phyloP scores from a whole-genome alignment of 768 basidiomycete genomes.

The Collybia mongolica region DNA sequence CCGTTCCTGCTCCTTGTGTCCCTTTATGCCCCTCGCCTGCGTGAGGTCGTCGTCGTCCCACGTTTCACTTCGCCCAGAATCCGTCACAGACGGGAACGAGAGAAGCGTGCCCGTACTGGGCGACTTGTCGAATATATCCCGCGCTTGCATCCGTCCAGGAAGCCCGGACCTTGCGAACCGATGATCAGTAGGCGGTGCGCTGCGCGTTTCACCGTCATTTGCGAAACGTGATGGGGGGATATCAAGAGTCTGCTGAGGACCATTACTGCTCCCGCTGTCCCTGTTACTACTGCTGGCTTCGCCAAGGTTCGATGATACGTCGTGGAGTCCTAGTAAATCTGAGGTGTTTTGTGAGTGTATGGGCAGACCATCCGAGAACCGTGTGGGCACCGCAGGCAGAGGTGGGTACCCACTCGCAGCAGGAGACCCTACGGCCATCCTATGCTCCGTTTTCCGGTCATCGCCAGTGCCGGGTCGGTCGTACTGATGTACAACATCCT shows the following conservation, averaged over 20 bases:
- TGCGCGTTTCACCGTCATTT: conserved; percentile 34
- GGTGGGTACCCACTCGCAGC: conserved; percentile 29
- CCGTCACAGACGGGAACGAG: conserved; percentile 54
- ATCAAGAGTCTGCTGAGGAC: conserved; percentile 25
- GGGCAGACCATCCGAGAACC: conserved; percentile 12
- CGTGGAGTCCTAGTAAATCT: conserved; percentile 28
- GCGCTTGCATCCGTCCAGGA: conserved; percentile 29
- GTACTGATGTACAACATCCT: conserved; percentile 78
- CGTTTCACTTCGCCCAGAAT: conserved; percentile 40
- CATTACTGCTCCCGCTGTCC: conserved; percentile 4
- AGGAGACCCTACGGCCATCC: conserved; percentile 35
- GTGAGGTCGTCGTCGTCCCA: conserved; percentile 34
- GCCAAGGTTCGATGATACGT: conserved; percentile 13
- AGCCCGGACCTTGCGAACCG: conserved; percentile 24
- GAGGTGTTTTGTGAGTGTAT: conserved; percentile 13
- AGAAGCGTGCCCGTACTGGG: conserved; percentile 33
- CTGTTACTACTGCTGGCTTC: conserved; percentile 7
- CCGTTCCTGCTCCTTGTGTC: conserved; percentile 27
- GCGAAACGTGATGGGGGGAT: conserved; percentile 27
- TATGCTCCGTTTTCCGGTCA: conserved; percentile 42
- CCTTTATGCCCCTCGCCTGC: conserved; percentile 3
- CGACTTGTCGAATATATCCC: conserved; percentile 33
- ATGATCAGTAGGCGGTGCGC: conserved; percentile 43
- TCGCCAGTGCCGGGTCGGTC: conserved; percentile 52
- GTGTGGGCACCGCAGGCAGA: conserved; percentile 27